phyloP scores from a whole-genome alignment of 805 yeast genomes.

The Pichia heedii region DNA sequence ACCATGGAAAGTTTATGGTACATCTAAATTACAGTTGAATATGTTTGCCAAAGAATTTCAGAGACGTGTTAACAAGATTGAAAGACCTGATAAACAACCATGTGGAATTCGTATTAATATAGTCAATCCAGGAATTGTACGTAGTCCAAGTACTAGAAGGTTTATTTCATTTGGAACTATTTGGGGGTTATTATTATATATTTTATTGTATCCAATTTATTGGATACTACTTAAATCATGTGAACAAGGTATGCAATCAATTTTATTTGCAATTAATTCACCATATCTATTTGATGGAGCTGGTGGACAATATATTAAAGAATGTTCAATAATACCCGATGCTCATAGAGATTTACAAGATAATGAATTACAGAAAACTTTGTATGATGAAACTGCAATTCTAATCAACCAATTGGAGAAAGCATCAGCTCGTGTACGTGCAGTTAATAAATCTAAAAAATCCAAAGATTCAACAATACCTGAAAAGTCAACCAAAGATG shows the following conservation, averaged over 20 bases:
- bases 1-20: constrained; percentile 76
- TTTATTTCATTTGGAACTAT: constrained; percentile 69
- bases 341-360: constrained; percentile 52
- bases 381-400: constrained; percentile 55
- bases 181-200: constrained; percentile 47
- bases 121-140: constrained; percentile 88
- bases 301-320: constrained; percentile 67
- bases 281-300: constrained; percentile 56
- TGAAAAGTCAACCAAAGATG: neutral
- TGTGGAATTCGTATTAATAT: constrained; percentile 60
- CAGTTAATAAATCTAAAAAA: constrained; percentile 25
- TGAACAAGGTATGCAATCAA: constrained; percentile 70
- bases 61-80: constrained; percentile 45
- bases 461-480: neutral
- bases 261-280: constrained; percentile 57
- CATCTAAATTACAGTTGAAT: constrained; percentile 68
- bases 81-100: constrained; percentile 64
- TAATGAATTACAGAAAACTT: constrained; percentile 51
- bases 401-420: constrained; percentile 57
- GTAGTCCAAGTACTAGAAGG: constrained; percentile 80
- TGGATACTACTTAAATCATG: constrained; percentile 75
- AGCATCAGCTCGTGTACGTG: constrained; percentile 56
- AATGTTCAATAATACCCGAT: constrained; percentile 49
- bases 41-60: constrained; percentile 77
- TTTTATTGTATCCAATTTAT: constrained; percentile 70